These are phyloP conservation scores for Suillus brevipes DNA, from an alignment of 768 basidiomycete species.

Conservation along the genomic window DNA sequence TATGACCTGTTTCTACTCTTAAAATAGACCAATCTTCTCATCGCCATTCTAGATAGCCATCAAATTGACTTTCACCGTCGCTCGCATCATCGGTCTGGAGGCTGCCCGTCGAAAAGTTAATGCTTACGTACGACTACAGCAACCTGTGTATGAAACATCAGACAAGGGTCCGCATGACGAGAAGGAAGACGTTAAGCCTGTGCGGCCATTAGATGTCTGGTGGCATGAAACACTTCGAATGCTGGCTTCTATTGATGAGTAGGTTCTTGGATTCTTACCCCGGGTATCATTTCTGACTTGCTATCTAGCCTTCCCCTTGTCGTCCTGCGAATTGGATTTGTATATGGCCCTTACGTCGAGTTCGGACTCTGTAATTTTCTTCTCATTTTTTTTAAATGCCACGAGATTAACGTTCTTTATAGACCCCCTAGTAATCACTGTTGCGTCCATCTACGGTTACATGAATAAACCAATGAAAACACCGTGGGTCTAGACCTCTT, in stretches of 20 bases:
- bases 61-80: conserved; percentile 67
- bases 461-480: conserved; percentile 85
- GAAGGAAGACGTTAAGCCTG: conserved; percentile 73
- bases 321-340: conserved; percentile 70
- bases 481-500: conserved; percentile 45
- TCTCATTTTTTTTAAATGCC: conserved; percentile 11
- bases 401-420: conserved; percentile 15
- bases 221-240: conserved; percentile 85
- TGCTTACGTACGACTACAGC: conserved; percentile 76
- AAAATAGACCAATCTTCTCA: conserved; percentile 10
- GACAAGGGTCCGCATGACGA: conserved; percentile 67
- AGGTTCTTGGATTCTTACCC: conserved; percentile 21
- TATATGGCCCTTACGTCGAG: conserved; percentile 81
- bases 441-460: conserved; percentile 79
- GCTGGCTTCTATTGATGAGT: conserved; percentile 75
- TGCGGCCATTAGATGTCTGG: conserved; percentile 73
- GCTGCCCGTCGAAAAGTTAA: conserved; percentile 78
- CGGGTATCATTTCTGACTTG: conserved; percentile 15
- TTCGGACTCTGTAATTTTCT: conserved; percentile 57
- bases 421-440: conserved; percentile 73
- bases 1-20: conserved; percentile 32
- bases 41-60: conserved; percentile 65
- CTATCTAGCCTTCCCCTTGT: conserved; percentile 71
- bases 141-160: conserved; percentile 75
- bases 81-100: conserved; percentile 69